Percentiles rank a stretch among this genome's conserved stretches.
Evolutionary conservation across 192 early-diverging fungal genomes (phyloP).

Genomic region (Obelidium mucronatum): DNA sequence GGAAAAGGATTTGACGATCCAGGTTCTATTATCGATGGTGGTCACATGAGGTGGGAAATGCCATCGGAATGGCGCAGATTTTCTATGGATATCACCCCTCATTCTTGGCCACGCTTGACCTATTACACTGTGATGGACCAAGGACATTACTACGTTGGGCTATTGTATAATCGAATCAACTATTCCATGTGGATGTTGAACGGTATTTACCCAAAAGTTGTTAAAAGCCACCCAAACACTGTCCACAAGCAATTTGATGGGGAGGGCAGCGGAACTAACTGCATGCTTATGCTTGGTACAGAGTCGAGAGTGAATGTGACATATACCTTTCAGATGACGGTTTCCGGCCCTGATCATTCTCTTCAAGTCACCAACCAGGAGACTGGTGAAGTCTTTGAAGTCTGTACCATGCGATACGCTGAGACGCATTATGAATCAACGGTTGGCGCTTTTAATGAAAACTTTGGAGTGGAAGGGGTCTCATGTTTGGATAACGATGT

Average conservation of each 20-base stretch:
- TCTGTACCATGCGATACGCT: background rate
- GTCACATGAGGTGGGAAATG: background rate
- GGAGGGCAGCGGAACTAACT: conserved; percentile 3
- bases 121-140: conserved; percentile 11
- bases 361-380: background rate
- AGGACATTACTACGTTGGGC: background rate
- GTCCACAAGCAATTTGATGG: background rate
- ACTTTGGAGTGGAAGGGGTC: too few relatives aligned
- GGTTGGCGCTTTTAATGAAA: too few relatives aligned
- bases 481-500: too few relatives aligned
- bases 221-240: background rate
- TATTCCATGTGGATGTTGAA: background rate
- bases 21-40: background rate
- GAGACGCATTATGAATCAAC: too few relatives aligned
- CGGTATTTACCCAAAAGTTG: background rate
- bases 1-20: background rate
- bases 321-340: background rate
- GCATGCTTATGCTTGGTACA: background rate
- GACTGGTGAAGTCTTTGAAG: background rate
- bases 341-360: background rate
- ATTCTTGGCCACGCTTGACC: conserved; percentile 1
- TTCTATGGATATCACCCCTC: background rate
- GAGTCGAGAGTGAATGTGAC: background rate
- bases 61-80: conserved; percentile 1
- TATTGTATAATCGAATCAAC: background rate